Evolutionary conservation across 257 asterid genomes (phyloP).

Genomic region (Cinchona pubescens): DNA sequence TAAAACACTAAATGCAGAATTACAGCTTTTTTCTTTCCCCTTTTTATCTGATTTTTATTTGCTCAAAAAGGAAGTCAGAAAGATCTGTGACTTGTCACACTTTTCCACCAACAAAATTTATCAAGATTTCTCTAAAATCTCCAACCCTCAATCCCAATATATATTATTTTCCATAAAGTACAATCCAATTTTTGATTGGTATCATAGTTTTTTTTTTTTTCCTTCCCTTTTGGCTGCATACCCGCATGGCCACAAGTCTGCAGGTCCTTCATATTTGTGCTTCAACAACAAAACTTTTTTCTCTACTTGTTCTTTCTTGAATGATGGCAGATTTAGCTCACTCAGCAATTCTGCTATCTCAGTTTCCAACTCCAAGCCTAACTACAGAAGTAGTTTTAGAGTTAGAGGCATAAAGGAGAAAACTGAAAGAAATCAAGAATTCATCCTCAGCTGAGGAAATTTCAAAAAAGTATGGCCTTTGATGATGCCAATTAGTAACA

Average conservation of each 20-base stretch:
- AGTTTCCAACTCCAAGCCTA: conserved; percentile 16
- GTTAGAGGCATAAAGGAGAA: conserved; percentile 77
- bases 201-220: not conserved
- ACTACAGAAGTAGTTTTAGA: conserved; percentile 32
- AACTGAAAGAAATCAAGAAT: conserved; percentile 55
- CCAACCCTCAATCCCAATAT: not conserved
- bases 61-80: not conserved
- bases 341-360: not conserved
- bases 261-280: conserved; percentile 32
- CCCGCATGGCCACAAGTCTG: conserved; percentile 53
- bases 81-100: conserved; percentile 5
- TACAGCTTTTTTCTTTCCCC: not conserved
- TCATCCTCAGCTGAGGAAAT: conserved; percentile 71
- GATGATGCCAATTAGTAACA: too few relatives aligned
- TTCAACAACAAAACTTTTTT: conserved; percentile 22
- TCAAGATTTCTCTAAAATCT: not conserved
- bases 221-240: conserved; percentile 5
- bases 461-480: conserved; percentile 79
- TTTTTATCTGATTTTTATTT: not conserved
- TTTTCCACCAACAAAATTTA: not conserved
- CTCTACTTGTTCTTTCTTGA: conserved; percentile 18
- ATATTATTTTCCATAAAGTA: not conserved
- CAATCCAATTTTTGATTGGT: not conserved
- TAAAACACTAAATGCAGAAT: not conserved
- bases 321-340: conserved; percentile 7